A percentile compares a stretch with the other conserved stretches of the same genome.
Evolutionary conservation across 2,329 filamentous ascomycete species (phyloP).

Genomic region (Verticillium albo-atrum): DNA sequence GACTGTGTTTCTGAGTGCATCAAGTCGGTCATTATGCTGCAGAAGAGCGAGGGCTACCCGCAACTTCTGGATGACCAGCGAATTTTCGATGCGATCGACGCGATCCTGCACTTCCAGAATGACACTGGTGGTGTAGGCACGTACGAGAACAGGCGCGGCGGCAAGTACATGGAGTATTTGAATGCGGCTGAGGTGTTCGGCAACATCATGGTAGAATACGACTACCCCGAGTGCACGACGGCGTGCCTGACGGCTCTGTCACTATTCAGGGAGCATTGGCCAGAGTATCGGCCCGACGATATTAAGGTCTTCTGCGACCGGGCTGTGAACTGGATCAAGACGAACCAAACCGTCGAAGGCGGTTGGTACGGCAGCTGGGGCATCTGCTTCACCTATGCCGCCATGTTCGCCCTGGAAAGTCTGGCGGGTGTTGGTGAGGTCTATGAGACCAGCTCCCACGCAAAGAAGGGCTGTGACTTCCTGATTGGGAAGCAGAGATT

Average conservation of each 20-base stretch:
- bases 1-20: slow-evolving; percentile 92
- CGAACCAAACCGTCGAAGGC: slow-evolving; percentile 73
- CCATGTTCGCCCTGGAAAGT: slow-evolving; percentile 92
- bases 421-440: slow-evolving; percentile 77
- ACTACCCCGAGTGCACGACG: slow-evolving; percentile 97
- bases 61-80: slow-evolving; percentile 69
- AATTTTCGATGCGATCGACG: slow-evolving; percentile 84
- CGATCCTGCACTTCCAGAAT: slow-evolving; percentile 89
- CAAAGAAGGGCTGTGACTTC: slow-evolving; percentile 78
- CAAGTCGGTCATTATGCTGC: slow-evolving; percentile 80
- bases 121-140: slow-evolving; percentile 78
- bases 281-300: slow-evolving; percentile 71
- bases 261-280: slow-evolving; percentile 76
- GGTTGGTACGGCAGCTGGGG: slow-evolving; percentile 98
- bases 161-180: slow-evolving; percentile 73
- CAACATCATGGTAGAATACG: slow-evolving; percentile 97
- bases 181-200: slow-evolving; percentile 97
- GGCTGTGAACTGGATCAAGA: slow-evolving; percentile 79
- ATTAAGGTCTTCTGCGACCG: slow-evolving; percentile 68
- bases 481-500: slow-evolving; percentile 76
- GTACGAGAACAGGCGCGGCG: slow-evolving; percentile 80
- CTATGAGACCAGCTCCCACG: slow-evolving; percentile 66
- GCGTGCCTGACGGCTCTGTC: slow-evolving; percentile 85
- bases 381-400: slow-evolving; percentile 96
- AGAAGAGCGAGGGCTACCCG: slow-evolving; percentile 73